phyloP scores from a whole-genome alignment of 306 rosid genomes.

The Lathyrus oleraceus region DNA sequence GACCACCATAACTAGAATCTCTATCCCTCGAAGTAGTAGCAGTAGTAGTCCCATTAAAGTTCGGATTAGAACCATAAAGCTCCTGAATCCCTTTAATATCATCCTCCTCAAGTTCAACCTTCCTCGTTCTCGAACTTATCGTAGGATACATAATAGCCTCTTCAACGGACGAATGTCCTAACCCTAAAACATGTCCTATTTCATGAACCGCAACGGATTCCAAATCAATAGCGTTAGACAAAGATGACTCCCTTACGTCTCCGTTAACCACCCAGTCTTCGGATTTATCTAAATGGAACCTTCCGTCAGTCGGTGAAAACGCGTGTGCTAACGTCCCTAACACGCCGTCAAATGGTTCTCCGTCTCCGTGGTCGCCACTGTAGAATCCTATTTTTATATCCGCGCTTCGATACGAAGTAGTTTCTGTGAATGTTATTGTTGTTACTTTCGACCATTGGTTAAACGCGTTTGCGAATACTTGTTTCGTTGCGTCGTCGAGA shows the following conservation, averaged over 20 bases:
- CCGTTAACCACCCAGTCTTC: constrained; percentile 79
- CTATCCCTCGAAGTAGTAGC: constrained; percentile 35
- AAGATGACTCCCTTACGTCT: constrained; percentile 47
- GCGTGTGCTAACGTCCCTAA: constrained; percentile 89
- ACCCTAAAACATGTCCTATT: constrained; percentile 80
- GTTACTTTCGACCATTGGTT: constrained; percentile 69
- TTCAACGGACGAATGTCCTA: constrained; percentile 77
- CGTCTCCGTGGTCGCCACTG: constrained; percentile 82
- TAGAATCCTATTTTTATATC: constrained; percentile 68
- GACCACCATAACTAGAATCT: constrained; percentile 48
- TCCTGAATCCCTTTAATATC: constrained; percentile 70
- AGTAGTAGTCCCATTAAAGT: constrained; percentile 41
- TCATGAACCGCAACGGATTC: constrained; percentile 95
- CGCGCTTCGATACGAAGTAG: constrained; percentile 35
- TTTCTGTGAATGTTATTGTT: constrained; percentile 49
- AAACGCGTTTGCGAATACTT: constrained; percentile 62
- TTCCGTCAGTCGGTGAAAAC: constrained; percentile 80
- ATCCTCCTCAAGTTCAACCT: constrained; percentile 58
- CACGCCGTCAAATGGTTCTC: constrained; percentile 77
- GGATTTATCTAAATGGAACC: constrained; percentile 61
- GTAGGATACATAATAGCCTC: constrained; percentile 88
- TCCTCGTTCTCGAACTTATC: constrained; percentile 57
- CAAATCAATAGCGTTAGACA: constrained; percentile 59
- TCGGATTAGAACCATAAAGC: constrained; percentile 71
- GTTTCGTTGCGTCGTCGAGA: constrained; percentile 42